Evolutionary conservation across 257 asterid species (phyloP).

Genomic region (Nemophila menziesii): DNA sequence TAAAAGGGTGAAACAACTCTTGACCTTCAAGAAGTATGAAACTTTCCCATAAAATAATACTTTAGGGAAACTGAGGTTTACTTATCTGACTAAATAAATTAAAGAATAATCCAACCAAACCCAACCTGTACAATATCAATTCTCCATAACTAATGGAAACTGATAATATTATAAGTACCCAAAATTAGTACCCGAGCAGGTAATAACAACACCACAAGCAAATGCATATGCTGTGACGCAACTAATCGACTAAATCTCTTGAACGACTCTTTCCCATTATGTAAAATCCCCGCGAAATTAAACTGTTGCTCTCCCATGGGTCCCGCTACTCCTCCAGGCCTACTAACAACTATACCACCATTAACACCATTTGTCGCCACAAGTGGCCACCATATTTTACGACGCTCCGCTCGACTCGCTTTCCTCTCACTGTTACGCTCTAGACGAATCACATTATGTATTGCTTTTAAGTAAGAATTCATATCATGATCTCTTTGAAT

Average conservation of each 20-base stretch:
- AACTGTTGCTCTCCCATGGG: slow-evolving; percentile 30
- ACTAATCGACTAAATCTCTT: slow-evolving; percentile 52
- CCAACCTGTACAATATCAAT: slow-evolving; percentile 2
- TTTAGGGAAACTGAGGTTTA: slow-evolving; percentile 24
- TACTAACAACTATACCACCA: slow-evolving; percentile 26
- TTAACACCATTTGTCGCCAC: slow-evolving; percentile 31
- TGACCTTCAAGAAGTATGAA: background rate
- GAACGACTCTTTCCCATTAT: slow-evolving; percentile 52
- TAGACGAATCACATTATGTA: slow-evolving; percentile 49
- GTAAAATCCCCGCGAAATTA: slow-evolving; percentile 43
- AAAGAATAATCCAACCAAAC: slow-evolving; percentile 37
- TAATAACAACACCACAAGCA: slow-evolving; percentile 62
- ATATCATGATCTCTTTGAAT: slow-evolving; percentile 88
- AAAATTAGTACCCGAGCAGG: slow-evolving; percentile 56
- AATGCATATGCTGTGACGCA: slow-evolving; percentile 70
- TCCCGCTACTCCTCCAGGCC: slow-evolving; percentile 17
- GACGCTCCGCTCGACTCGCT: slow-evolving; percentile 37
- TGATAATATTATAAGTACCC: slow-evolving; percentile 32
- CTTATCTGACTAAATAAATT: slow-evolving; percentile 31
- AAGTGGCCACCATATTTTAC: slow-evolving; percentile 63
- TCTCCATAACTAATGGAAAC: slow-evolving; percentile 16
- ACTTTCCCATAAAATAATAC: slow-evolving; percentile 20
- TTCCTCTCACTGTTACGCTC: slow-evolving; percentile 55
- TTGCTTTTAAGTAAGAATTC: slow-evolving; percentile 53
- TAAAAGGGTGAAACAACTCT: too few species aligned